Evolutionary conservation across 2,329 filamentous ascomycete genomes (phyloP).

Genomic region (Aspergillus neotritici): DNA sequence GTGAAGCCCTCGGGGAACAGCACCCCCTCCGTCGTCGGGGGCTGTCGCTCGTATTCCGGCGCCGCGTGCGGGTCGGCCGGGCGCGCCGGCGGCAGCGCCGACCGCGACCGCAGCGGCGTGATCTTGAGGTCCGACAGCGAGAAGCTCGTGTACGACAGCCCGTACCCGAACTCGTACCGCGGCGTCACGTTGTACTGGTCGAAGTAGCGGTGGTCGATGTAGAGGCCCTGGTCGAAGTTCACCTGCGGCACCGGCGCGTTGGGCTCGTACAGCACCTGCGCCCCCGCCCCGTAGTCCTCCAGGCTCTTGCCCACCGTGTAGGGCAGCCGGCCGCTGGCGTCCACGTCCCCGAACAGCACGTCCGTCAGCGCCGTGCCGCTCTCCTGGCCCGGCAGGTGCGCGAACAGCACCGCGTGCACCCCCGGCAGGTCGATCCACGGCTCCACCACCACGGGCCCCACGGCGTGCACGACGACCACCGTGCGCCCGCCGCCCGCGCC

Average conservation of each 20-base stretch:
- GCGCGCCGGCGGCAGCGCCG: slow-evolving; percentile 41
- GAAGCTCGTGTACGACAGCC: slow-evolving; percentile 75
- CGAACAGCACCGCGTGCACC: slow-evolving; percentile 73
- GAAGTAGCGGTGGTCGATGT: slow-evolving; percentile 86
- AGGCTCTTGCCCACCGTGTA: slow-evolving; percentile 76
- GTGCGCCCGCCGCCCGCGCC: slow-evolving; percentile 56
- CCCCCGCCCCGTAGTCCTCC: slow-evolving; percentile 69
- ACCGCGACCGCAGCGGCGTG: slow-evolving; percentile 45
- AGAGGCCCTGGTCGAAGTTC: slow-evolving; percentile 74
- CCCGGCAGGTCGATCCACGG: slow-evolving; percentile 70
- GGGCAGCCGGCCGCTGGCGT: slow-evolving; percentile 74
- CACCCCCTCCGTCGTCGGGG: slow-evolving; percentile 53
- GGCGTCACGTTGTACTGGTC: slow-evolving; percentile 70
- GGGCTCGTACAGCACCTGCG: slow-evolving; percentile 62
- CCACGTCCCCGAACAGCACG: slow-evolving; percentile 70
- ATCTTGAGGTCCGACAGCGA: slow-evolving; percentile 53
- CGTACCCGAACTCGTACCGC: slow-evolving; percentile 80
- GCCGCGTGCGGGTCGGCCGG: slow-evolving; percentile 40
- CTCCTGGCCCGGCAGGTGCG: slow-evolving; percentile 83
- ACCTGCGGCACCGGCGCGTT: slow-evolving; percentile 71
- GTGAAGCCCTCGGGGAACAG: slow-evolving; percentile 58
- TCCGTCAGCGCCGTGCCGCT: slow-evolving; percentile 76
- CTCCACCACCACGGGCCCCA: slow-evolving; percentile 77
- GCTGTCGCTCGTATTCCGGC: slow-evolving; percentile 50
- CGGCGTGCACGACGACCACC: slow-evolving; percentile 79